Conservation (phyloP, 2,329 filamentous ascomycete genomes). For the Penicillium vulpinum region DNA sequence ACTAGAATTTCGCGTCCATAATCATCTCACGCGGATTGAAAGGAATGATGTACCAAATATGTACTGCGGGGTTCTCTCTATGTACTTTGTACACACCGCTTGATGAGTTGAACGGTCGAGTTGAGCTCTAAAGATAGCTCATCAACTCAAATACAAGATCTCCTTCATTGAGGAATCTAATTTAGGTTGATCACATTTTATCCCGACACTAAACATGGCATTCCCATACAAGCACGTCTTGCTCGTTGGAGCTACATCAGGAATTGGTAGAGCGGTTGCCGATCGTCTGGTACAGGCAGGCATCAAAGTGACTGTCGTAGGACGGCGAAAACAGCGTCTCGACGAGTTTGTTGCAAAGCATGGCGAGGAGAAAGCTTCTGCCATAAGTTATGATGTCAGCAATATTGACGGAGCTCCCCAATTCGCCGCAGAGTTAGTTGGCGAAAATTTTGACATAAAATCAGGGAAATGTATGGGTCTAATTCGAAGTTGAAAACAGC, state of each 20-base stretch:
- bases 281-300: neutral
- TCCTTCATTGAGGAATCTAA: neutral
- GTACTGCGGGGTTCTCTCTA: neutral
- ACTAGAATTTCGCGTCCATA: neutral
- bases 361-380: neutral
- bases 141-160: neutral
- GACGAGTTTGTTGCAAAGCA: neutral
- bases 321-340: neutral
- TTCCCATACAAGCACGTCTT: constrained; percentile 5
- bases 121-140: neutral
- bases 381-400: neutral
- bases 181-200: neutral
- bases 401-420: neutral
- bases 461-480: neutral
- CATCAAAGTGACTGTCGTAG: neutral
- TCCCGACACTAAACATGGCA: neutral
- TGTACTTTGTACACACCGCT: neutral
- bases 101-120: neutral
- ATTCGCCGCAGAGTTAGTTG: constrained; percentile 1
- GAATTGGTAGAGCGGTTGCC: constrained; percentile 4
- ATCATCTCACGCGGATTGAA: neutral
- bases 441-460: neutral
- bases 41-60: neutral
- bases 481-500: neutral
- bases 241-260: constrained; percentile 4